phyloP scores from a whole-genome alignment of 805 yeast genomes.

The Kodamaea kaohsiungensis region DNA sequence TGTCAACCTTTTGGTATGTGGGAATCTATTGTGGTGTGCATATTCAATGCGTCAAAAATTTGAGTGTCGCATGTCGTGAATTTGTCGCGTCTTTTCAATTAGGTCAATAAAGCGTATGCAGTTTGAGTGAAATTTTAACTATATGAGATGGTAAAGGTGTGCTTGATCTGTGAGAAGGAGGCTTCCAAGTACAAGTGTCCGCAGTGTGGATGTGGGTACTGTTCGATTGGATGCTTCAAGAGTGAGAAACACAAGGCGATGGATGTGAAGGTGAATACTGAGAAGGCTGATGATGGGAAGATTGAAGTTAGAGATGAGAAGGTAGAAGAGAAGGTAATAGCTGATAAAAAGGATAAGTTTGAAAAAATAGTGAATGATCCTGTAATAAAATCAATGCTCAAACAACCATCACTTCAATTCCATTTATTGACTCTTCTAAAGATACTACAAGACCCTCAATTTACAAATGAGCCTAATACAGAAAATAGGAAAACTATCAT shows the following conservation, averaged over 20 bases:
- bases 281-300: background rate
- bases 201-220: constrained; percentile 45
- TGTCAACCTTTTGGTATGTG: no score
- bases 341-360: constrained; percentile 15
- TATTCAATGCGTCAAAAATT: no score
- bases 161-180: constrained; percentile 18
- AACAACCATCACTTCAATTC: constrained; percentile 53
- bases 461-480: constrained; percentile 49
- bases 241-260: constrained; percentile 31
- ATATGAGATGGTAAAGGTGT: background rate
- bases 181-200: constrained; percentile 61
- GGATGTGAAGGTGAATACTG: background rate
- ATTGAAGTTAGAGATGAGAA: background rate
- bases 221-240: constrained; percentile 66
- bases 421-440: constrained; percentile 54
- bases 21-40: no score
- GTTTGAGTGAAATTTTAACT: no score
- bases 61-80: no score
- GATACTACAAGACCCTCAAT: constrained; percentile 46
- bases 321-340: no score
- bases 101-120: no score
- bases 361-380: constrained; percentile 39
- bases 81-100: no score
- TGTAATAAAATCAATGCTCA: constrained; percentile 45
- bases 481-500: constrained; percentile 64